Evolutionary conservation across 371 early-diverging fungal genomes (phyloP).

Genomic region (Zopfochytrium polystomum): DNA sequence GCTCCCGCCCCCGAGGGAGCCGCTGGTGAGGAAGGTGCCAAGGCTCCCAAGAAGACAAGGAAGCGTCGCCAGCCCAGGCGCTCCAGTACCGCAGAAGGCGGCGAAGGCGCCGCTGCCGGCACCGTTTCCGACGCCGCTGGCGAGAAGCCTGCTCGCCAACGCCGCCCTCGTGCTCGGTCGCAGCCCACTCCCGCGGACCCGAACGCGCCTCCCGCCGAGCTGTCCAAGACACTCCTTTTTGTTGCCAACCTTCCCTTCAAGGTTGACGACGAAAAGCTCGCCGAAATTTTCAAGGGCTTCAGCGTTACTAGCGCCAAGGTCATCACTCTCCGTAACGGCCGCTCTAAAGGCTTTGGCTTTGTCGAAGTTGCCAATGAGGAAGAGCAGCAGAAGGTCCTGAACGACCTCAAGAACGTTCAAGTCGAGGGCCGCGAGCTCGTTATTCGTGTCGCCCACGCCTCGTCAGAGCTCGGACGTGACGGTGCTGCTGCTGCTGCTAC

Average conservation of each 20-base stretch:
- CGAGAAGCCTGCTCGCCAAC: background rate
- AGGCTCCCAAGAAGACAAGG: too few relatives aligned
- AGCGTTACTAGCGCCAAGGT: conserved; percentile 74
- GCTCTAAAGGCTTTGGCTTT: conserved; percentile 90
- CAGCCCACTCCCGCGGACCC: conserved; percentile 8
- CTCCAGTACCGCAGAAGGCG: conserved; percentile 21
- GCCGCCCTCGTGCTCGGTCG: background rate
- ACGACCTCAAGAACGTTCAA: conserved; percentile 55
- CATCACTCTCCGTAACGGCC: conserved; percentile 49
- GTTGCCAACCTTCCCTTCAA: conserved; percentile 91
- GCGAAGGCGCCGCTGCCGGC: conserved; percentile 28
- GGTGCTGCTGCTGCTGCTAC: too few relatives aligned
- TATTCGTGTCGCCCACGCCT: conserved; percentile 48
- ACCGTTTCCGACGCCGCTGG: conserved; percentile 12
- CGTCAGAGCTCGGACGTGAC: too few relatives aligned
- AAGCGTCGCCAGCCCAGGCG: too few relatives aligned
- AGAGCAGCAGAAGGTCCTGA: conserved; percentile 76
- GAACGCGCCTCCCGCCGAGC: too few relatives aligned
- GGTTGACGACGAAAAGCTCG: conserved; percentile 71
- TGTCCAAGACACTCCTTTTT: conserved; percentile 79
- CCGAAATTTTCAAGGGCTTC: conserved; percentile 72
- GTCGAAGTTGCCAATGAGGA: conserved; percentile 73
- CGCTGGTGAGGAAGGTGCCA: too few relatives aligned
- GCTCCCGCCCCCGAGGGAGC: too few relatives aligned
- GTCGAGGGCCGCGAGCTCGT: conserved; percentile 63